Base-by-base conservation (phyloP, 1,139 yeast genomes). In the Citeromyces hawaiiensis region DNA sequence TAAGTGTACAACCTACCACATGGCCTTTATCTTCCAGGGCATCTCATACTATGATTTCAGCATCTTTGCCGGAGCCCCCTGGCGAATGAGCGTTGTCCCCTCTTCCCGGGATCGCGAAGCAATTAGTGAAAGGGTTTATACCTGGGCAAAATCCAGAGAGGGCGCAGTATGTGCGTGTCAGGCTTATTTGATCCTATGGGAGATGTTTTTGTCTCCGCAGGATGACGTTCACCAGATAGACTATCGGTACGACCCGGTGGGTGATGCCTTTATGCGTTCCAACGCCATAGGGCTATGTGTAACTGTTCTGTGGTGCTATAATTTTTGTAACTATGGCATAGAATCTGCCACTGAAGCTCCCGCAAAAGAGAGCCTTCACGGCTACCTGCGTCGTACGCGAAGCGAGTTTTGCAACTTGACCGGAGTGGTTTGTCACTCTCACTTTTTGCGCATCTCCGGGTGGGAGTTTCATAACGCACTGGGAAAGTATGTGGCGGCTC, bases 11-110 rank as follows among this genome's bases (percentile, higher is more conserved):
- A 68, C 76, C 41, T 79, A 76, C 55, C 88, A 82, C 49, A 63
- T 83, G 56, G 77, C 87, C 0, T 91, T 82, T 52, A 73, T 85
- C 16, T 72, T 77, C 29, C 73, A 85, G 50, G 65, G 83, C 38
- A 68, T 82, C 29, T 76, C 82, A 43, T 86, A 83, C 46, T 77
- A 81, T 55, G 94, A 85, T 55, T 72, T 82, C 42, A 83, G 82
- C 40, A 77, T 82, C 7, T 79, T 66, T 54, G 81, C 88, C 5
- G 96, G 96, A 1, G 82, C 87, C 2, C 91, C 93, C 0, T 76
- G 82, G 52, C 70, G 86, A 48, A 80, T 83, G 76, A 83, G 83
- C 54, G 93, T 83, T 23, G 68, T 66, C 40, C 82, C 86, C 2
- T 70, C 72, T 6, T 55, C 63, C 16, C 64, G 65, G 41, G 91